Evolutionary conservation across 371 early-diverging fungal species (phyloP), one percentile per base, ranked within the genome.

Genomic region (Actinomucor elegans): DNA sequence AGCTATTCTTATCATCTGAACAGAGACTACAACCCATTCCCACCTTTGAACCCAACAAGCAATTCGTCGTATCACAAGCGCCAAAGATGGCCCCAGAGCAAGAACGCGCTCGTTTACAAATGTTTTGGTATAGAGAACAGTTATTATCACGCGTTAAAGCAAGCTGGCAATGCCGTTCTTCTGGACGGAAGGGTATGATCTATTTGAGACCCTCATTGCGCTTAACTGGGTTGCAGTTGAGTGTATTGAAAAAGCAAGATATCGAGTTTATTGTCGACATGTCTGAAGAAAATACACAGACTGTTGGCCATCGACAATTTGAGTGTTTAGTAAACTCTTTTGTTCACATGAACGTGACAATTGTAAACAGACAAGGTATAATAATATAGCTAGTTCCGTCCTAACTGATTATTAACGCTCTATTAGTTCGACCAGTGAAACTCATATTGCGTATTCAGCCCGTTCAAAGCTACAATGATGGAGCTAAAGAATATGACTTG

Each of bases 91-190:
- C 72, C 7, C 63, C 68, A 9, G 82, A 82, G 44, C 87, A 89
- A 55, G 89, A 85, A 35, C 67, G 69, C 5, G 65, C 75, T n/a
- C 80, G 81, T 18, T 58, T 88, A n/a, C 73, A 83, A 11, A 69
- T 89, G 66, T 93, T 91, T 62, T 93, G 93, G 93, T 88, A 87
- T 55, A 61, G 86, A 46, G 90, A 93, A 55, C 71, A 77, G 9
- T 44, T 91, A 5, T 53, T 90, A 38, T 64, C 81, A 37, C 70
- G 79, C 14, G 62, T 87, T 6, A 79, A 71, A 9, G 82, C 85
- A 12, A 60, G 64, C 0, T 87, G 88, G 88, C 59, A 53, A 45
- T 73, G 59, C 29, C 38, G 56, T 36, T 52, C 71, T n/a, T 77
- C 81, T 3, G 75, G 73, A 0, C 79, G 81, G 11, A 67, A 72